phyloP scores from a whole-genome alignment of 257 asterid genomes.

The Gentiana macrophylla region DNA sequence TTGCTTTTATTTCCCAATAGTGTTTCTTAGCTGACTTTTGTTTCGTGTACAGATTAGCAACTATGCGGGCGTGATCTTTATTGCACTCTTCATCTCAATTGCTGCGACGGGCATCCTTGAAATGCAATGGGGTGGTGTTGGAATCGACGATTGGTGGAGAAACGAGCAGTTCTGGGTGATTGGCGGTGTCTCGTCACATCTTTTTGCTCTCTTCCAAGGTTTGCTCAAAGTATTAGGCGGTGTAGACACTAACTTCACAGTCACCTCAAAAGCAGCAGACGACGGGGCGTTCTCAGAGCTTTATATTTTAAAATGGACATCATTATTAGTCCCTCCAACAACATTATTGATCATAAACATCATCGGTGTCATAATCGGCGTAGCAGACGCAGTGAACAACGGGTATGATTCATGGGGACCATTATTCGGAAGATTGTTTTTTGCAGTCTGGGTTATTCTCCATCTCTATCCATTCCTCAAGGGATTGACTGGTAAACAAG shows the following conservation, averaged over 20 bases:
- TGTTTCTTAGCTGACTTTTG: background rate
- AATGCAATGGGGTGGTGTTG: slow-evolving; percentile 96
- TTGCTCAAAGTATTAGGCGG: slow-evolving; percentile 81
- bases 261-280: slow-evolving; percentile 82
- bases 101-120: slow-evolving; percentile 81
- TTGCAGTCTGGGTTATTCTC: slow-evolving; percentile 81
- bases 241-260: slow-evolving; percentile 70
- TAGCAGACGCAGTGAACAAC: slow-evolving; percentile 68
- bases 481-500: slow-evolving; percentile 72
- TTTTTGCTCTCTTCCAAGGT: slow-evolving; percentile 84
- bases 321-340: slow-evolving; percentile 62
- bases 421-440: slow-evolving; percentile 60
- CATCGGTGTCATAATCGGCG: slow-evolving; percentile 65
- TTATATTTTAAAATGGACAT: slow-evolving; percentile 78
- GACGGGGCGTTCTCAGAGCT: slow-evolving; percentile 69
- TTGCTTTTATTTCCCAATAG: background rate
- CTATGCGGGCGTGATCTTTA: slow-evolving; percentile 68
- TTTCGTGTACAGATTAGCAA: slow-evolving; percentile 57
- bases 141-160: slow-evolving; percentile 96
- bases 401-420: slow-evolving; percentile 97
- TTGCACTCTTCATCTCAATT: slow-evolving; percentile 69
- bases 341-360: slow-evolving; percentile 63
- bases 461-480: slow-evolving; percentile 90
- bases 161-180: slow-evolving; percentile 98
- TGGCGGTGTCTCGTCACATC: slow-evolving; percentile 78